These are phyloP conservation scores for Verticillium zaregamsianum DNA, from an alignment of 2,329 filamentous ascomycete genomes.

Conservation along the genomic window DNA sequence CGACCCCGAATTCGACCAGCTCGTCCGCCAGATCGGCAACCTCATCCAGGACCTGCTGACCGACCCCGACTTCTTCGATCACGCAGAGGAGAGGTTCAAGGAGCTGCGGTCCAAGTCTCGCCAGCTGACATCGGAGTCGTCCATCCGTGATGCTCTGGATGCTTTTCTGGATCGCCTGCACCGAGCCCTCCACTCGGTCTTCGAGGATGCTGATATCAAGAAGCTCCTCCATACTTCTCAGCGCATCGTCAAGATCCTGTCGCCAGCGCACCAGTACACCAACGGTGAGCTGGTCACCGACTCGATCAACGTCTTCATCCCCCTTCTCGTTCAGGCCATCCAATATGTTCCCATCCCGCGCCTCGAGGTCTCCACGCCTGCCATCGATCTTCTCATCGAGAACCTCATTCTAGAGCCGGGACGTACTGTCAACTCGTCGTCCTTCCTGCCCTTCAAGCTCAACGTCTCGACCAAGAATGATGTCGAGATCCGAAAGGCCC, in stretches of 20 bases:
- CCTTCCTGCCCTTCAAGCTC: constrained; percentile 82
- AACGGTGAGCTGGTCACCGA: constrained; percentile 74
- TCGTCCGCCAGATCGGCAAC: constrained; percentile 69
- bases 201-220: constrained; percentile 67
- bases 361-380: constrained; percentile 79
- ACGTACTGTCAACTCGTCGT: constrained; percentile 75
- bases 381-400: constrained; percentile 81
- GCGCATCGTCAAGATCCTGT: constrained; percentile 67
- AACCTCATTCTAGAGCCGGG: constrained; percentile 90
- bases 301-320: constrained; percentile 74
- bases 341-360: constrained; percentile 89
- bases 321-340: constrained; percentile 69
- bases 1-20: constrained; percentile 76
- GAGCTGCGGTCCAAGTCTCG: constrained; percentile 51
- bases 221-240: constrained; percentile 63
- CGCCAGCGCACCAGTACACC: constrained; percentile 56
- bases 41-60: constrained; percentile 77
- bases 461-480: constrained; percentile 82
- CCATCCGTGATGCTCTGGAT: constrained; percentile 69
- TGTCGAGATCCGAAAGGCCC: constrained; percentile 77
- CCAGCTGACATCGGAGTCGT: constrained; percentile 63
- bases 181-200: constrained; percentile 62
- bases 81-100: constrained; percentile 55
- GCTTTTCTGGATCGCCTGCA: constrained; percentile 66
- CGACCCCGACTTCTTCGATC: constrained; percentile 80